phyloP scores from a whole-genome alignment of 768 basidiomycete genomes.

The Termitomyces sp. region DNA sequence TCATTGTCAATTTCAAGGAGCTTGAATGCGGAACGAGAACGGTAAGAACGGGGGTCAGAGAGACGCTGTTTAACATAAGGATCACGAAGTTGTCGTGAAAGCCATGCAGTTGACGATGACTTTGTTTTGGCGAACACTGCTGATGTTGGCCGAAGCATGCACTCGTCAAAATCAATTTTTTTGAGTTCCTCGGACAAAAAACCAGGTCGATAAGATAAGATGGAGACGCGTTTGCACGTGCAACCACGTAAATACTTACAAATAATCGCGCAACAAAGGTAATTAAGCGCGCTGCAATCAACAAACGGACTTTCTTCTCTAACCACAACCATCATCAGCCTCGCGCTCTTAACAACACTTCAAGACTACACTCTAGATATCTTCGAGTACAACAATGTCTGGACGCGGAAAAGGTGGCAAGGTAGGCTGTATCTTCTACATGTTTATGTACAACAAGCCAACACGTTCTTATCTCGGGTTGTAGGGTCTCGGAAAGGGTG shows the following conservation, averaged over 20 bases:
- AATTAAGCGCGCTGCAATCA: constrained; percentile 33
- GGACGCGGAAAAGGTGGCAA: constrained; percentile 87
- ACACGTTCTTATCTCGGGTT: neutral
- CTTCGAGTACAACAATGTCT: constrained; percentile 40
- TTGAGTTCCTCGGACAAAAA: too few relatives aligned
- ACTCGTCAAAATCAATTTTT: too few relatives aligned
- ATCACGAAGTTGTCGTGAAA: constrained; percentile 63
- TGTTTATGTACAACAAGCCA: neutral
- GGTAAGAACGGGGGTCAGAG: constrained; percentile 41
- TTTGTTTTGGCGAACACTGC: constrained; percentile 17
- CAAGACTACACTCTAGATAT: constrained; percentile 8
- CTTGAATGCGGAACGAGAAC: constrained; percentile 90
- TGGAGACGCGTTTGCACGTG: constrained; percentile 7
- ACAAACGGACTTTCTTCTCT: constrained; percentile 23
- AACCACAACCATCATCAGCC: constrained; percentile 27
- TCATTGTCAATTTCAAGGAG: constrained; percentile 70
- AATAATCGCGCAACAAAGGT: constrained; percentile 32
- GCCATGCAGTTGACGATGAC: constrained; percentile 54
- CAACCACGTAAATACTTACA: constrained; percentile 32
- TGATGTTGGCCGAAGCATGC: constrained; percentile 3
- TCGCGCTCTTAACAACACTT: constrained; percentile 1
- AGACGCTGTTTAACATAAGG: constrained; percentile 54
- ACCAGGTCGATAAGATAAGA: neutral
- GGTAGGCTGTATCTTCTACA: constrained; percentile 20
- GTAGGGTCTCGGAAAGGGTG: constrained; percentile 79